Evolutionary conservation across 176 grass and related monocot genomes (phyloP), one percentile per base, ranked within the genome.

Genomic region (Tillandsia leiboldiana): DNA sequence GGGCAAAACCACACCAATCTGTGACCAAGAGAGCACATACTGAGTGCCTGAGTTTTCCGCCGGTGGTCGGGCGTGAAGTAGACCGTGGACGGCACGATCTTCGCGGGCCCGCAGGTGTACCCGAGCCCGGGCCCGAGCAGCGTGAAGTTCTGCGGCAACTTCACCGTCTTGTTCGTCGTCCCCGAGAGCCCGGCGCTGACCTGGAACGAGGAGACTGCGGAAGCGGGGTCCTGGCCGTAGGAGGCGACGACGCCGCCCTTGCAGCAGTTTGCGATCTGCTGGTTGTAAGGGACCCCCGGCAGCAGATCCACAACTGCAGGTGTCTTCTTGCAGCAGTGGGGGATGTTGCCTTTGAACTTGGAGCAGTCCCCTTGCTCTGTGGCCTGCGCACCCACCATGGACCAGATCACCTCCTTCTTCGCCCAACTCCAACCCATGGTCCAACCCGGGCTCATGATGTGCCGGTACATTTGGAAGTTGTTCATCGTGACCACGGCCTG

Each of bases 391-490:
- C 94, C 94, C 0, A 99, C 84, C 74, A 99, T 99, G 49, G 94
- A 99, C 94, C 94, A 99, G 64, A 99, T 99, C 53, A 99, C 94
- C 82, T 99, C 89, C 48, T 97, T 97, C 84, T 99, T 99, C 0
- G 89, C 86, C 94, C 94, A 99, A 3, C 83, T 79, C 94, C 94
- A 97, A 0, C 86, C 83, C 23, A 92, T 13, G 4, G 86, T 90
- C 94, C 94, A 99, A 0, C 94, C 86, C 0, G 94, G 89, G 11
- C 20, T 72, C 84, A 87, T 77, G 67, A 99, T 99, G 12, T 93
- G 89, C 10, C 94, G 84, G 69, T 93, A 99, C 87, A 78, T 74
- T 72, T 93, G 89, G 77, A 90, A 99, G 76, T 99, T 99, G 86
- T 83, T 92, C 79, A 99, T 93, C 53, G 74, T 75, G 54, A 97